Evolutionary conservation across 1,284 basidiomycete species (phyloP), one percentile per base, ranked within the genome.

Genomic region (Ganoderma sinense): DNA sequence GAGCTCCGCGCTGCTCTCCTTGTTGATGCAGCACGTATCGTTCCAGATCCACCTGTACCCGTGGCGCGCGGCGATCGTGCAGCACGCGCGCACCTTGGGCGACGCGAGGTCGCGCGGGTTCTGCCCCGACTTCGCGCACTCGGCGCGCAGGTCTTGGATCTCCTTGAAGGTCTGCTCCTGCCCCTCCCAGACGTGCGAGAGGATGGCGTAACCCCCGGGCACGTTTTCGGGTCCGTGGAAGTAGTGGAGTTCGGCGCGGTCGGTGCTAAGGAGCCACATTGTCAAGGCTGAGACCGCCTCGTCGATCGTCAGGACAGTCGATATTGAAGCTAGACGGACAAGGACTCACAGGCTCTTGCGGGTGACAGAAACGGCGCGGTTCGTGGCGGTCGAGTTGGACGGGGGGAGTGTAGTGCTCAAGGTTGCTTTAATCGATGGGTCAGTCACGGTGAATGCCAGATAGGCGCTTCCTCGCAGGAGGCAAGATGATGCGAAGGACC

Each of bases 11-110:
- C 68, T 66, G 62, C 65, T 69, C 40, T 55, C 63, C 48, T 69
- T 69, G 65, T 69, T 55, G 55, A 69, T 66, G 61, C 65, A 69
- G 43, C 68, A 66, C 58, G 68, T 66, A 20, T 69, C 68, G 43
- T 58, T 23, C 68, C 68, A 69, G n/a, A 58, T 55, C 64, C 64
- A 66, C 29, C 41, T 20, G 55, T 41, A 63, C 16, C 68, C 68
- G 14, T 66, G 51, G 6, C 20, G 53, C 61, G 40, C 61, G 4
- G 68, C 64, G 26, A 48, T 26, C 16, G 4, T 10, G 62, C 26
- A 31, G 26, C 29, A 43, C 36, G 5, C 26, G 5, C 64, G 40
- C 13, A 65, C 58, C 29, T 65, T 59, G 33, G 31, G 33, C n/a
- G 51, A 56, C 14, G 39, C 36, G 29, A 65, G n/a, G 39, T 65